phyloP scores from a whole-genome alignment of 2,329 filamentous ascomycete species.

The Macrophomina phaseolina region DNA sequence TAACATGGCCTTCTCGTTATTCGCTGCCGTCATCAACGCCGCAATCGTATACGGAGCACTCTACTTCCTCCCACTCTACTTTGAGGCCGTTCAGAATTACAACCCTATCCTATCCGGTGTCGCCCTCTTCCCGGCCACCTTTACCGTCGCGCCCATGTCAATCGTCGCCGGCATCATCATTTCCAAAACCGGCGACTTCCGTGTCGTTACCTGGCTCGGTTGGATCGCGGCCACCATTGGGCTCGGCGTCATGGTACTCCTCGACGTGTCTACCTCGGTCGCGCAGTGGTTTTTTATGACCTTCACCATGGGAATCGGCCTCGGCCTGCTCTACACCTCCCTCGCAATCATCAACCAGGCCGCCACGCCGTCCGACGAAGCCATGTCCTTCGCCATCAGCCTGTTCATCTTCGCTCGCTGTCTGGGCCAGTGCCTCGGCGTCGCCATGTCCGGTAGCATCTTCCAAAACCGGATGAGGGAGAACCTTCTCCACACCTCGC shows the following conservation, averaged over 20 bases:
- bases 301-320: slow-evolving; percentile 48
- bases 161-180: slow-evolving; percentile 35
- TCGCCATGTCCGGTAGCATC: slow-evolving; percentile 51
- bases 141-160: slow-evolving; percentile 37
- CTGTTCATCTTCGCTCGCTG: slow-evolving; percentile 55
- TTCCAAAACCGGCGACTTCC: slow-evolving; percentile 33
- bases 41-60: slow-evolving; percentile 45
- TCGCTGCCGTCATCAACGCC: slow-evolving; percentile 46
- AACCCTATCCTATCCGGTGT: slow-evolving; percentile 34
- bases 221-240: slow-evolving; percentile 47
- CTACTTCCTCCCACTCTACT: slow-evolving; percentile 44
- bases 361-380: slow-evolving; percentile 38
- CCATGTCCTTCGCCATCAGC: slow-evolving; percentile 41
- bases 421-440: slow-evolving; percentile 56
- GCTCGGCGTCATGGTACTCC: slow-evolving; percentile 49
- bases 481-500: not conserved
- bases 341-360: slow-evolving; percentile 51
- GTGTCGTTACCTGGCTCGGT: slow-evolving; percentile 37
- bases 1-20: slow-evolving; percentile 42
- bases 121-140: slow-evolving; percentile 38
- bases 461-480: slow-evolving; percentile 42
- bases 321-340: slow-evolving; percentile 50
- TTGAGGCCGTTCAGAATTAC: slow-evolving; percentile 35
- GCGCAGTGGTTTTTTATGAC: slow-evolving; percentile 52
- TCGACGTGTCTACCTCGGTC: slow-evolving; percentile 45